Conservation (phyloP, 805 yeast species). For the Cyberlindnera xishuangbannaensis region DNA sequence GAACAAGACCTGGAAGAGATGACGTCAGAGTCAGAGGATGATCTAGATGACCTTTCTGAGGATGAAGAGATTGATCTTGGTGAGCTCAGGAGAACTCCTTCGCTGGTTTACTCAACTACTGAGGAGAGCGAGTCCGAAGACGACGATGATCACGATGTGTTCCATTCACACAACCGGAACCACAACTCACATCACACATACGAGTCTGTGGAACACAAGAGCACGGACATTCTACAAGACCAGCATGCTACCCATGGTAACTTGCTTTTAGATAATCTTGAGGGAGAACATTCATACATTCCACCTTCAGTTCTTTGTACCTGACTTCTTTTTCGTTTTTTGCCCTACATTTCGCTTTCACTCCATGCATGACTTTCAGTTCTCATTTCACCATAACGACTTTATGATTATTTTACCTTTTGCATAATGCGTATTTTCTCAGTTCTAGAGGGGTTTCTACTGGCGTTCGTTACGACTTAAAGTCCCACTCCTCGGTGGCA, state of each 20-base stretch:
- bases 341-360: too few relatives aligned
- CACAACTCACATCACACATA: background rate
- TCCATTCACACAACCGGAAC: background rate
- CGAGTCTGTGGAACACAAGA: too few relatives aligned
- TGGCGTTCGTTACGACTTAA: background rate
- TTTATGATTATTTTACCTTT: background rate
- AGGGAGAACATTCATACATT: slow-evolving; percentile 1
- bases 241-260: slow-evolving; percentile 2
- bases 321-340: background rate
- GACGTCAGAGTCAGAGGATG: slow-evolving; percentile 10
- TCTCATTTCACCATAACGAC: too few relatives aligned
- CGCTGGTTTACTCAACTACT: slow-evolving; percentile 5
- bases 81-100: slow-evolving; percentile 10
- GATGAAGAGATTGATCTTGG: slow-evolving; percentile 19
- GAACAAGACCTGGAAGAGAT: slow-evolving; percentile 19
- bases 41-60: slow-evolving; percentile 5
- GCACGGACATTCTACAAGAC: background rate
- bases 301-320: background rate
- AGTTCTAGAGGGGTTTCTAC: background rate
- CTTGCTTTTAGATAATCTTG: slow-evolving; percentile 2
- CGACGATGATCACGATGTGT: slow-evolving; percentile 2
- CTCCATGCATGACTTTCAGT: too few relatives aligned
- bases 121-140: slow-evolving; percentile 5
- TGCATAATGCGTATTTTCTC: too few relatives aligned
- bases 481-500: too few relatives aligned